Conservation (phyloP, 2,329 filamentous ascomycete species). For the Plectosphaerella plurivora region DNA sequence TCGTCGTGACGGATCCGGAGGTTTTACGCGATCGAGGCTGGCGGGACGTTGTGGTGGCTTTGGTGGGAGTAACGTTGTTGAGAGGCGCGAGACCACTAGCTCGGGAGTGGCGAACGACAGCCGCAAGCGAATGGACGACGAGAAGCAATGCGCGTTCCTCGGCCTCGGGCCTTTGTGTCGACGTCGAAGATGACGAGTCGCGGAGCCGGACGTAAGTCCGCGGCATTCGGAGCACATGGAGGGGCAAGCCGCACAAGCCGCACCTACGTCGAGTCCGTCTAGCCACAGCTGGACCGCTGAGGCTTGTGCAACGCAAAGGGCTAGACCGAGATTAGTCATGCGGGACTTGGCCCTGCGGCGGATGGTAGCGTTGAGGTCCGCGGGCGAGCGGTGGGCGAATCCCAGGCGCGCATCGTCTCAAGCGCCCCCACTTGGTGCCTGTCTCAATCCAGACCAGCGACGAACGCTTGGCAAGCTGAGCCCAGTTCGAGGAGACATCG, state of each 20-base stretch:
- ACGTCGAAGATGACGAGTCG: too few relatives aligned
- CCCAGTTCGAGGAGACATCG: constrained; percentile 6
- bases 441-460: not conserved
- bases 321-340: not conserved
- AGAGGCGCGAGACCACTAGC: too few relatives aligned
- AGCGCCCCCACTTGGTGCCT: not conserved
- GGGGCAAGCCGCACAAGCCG: not conserved
- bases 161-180: too few relatives aligned
- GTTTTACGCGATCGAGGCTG: too few relatives aligned
- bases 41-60: too few relatives aligned
- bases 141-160: too few relatives aligned
- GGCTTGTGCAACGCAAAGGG: not conserved
- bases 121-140: too few relatives aligned
- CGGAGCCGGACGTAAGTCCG: too few relatives aligned
- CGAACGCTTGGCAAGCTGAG: constrained; percentile 3
- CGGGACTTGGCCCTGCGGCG: not conserved
- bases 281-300: not conserved
- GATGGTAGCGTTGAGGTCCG: not conserved
- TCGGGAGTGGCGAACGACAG: too few relatives aligned
- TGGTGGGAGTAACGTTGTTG: too few relatives aligned
- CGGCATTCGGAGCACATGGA: not conserved
- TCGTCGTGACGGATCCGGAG: too few relatives aligned
- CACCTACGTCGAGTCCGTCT: not conserved
- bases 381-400: not conserved
- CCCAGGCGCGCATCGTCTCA: not conserved